These are phyloP conservation scores for Epichloe gansuensis DNA, from an alignment of 2,329 filamentous ascomycete genomes.

Conservation along the genomic window DNA sequence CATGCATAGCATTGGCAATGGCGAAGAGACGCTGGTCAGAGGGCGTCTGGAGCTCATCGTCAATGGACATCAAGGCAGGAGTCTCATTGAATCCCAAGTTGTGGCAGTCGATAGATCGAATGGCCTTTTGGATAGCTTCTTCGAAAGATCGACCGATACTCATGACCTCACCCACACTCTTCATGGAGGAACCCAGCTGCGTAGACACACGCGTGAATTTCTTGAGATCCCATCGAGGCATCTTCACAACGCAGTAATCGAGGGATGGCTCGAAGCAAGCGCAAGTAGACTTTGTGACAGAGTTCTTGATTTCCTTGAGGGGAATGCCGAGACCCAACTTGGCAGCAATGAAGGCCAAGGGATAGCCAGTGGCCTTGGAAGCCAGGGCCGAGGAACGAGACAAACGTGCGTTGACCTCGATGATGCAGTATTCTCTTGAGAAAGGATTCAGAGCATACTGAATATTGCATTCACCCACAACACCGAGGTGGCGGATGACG, in stretches of 20 bases:
- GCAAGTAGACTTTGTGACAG: slow-evolving; percentile 87
- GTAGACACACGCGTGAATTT: slow-evolving; percentile 97
- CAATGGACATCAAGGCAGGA: slow-evolving; percentile 84
- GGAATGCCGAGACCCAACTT: slow-evolving; percentile 93
- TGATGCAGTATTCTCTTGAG: slow-evolving; percentile 95
- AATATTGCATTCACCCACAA: slow-evolving; percentile 98
- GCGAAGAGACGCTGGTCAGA: slow-evolving; percentile 96
- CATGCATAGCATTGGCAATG: slow-evolving; percentile 93
- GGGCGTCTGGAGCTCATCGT: slow-evolving; percentile 90
- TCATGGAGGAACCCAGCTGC: slow-evolving; percentile 94
- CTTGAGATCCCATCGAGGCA: slow-evolving; percentile 96
- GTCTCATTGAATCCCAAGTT: slow-evolving; percentile 93
- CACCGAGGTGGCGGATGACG: slow-evolving; percentile 90
- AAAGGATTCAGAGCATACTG: slow-evolving; percentile 95
- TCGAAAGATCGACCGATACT: slow-evolving; percentile 93
- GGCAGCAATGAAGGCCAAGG: slow-evolving; percentile 88
- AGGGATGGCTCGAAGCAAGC: slow-evolving; percentile 98
- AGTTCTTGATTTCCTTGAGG: slow-evolving; percentile 91
- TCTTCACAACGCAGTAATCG: slow-evolving; percentile 97
- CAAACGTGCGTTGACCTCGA: slow-evolving; percentile 94
- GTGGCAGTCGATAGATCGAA: slow-evolving; percentile 86
- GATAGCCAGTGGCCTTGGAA: slow-evolving; percentile 95
- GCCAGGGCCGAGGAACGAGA: slow-evolving; percentile 91
- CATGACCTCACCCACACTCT: slow-evolving; percentile 99
- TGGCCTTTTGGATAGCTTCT: slow-evolving; percentile 97